Evolutionary conservation across 176 grass and related monocot species (phyloP), one percentile per base, ranked within the genome.

Genomic region (Secale cereale): DNA sequence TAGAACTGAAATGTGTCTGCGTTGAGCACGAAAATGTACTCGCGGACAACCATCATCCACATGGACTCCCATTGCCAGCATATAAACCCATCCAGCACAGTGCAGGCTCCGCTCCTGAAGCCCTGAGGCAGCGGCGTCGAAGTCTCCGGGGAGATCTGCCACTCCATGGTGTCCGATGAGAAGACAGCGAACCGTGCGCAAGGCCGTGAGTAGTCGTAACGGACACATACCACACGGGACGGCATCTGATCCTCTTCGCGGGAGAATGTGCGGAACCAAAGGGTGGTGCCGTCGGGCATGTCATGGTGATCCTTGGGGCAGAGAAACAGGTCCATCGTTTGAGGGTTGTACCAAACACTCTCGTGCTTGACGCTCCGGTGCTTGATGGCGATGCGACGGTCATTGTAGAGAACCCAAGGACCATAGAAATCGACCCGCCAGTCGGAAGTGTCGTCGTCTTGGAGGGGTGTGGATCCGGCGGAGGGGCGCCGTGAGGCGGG

Each of bases 111-210:
- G 36, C 2, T 0, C 22, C 14, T 41, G 5, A 41, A 3, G 22
- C 68, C 68, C 20, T 14, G 4, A 1, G 68, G 22, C 22, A 71
- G 68, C 68, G 3, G 36, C 35, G 68, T 71, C 36, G 36, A 22
- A 3, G 2, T n/a, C 36, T 71, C 68, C 22, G 68, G 68, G 2
- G 15, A 41, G 1, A 71, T 41, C 36, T 71, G 68, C 68, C 68
- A 71, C 68, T 41, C 22, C 68, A 71, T 71, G 22, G 68, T 71
- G 68, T 41, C 23, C 22, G 68, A 71, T 71, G 68, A 71, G 68
- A 71, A 71, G 22, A 71, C 22, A 25, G 68, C 35, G 36, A 71
- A n/a, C n/a, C n/a, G n/a, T 3, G 23, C 22, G 11, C 5, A 14
- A 25, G 36, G 0, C 68, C 68, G 7, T 25, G 68, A 71, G 22